A percentile compares a stretch with the other conserved stretches of the same genome.
Evolutionary conservation across 73 alveolate species (phyloP).

Genomic region (Urostyla sp.): DNA sequence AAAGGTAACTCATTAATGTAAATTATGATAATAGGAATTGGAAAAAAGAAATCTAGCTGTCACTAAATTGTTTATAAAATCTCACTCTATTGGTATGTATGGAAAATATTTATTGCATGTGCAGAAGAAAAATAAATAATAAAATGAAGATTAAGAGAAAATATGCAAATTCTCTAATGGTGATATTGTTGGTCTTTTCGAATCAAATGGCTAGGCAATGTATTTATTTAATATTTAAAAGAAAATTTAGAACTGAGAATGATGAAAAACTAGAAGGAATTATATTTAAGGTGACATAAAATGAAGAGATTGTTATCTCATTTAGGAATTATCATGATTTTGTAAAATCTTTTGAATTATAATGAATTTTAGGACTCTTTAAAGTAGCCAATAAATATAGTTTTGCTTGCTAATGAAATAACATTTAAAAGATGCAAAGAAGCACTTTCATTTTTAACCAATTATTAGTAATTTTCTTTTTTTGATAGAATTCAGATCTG

Average conservation of each 20-base stretch:
- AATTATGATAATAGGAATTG: conserved; percentile 77
- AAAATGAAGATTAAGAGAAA: conserved; percentile 38
- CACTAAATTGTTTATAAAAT: conserved; percentile 75
- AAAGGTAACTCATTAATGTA: conserved; percentile 53
- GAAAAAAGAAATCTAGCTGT: conserved; percentile 85
- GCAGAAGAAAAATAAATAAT: conserved; percentile 32
- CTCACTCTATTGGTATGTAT: conserved; percentile 76
- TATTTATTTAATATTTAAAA: conserved; percentile 47
- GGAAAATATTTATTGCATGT: conserved; percentile 83
- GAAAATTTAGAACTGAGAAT: conserved; percentile 72
- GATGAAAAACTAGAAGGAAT: conserved; percentile 80
- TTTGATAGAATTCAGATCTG: not conserved
- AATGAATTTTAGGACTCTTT: conserved; percentile 40
- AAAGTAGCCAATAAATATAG: conserved; percentile 77
- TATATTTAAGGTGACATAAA: conserved; percentile 78
- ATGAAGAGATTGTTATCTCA: conserved; percentile 77
- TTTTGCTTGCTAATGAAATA: conserved; percentile 84
- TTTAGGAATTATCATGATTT: conserved; percentile 80
- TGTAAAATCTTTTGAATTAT: not conserved
- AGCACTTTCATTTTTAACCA: conserved; percentile 65
- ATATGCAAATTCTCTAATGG: conserved; percentile 86
- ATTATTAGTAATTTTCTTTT: not conserved
- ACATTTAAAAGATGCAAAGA: conserved; percentile 87
- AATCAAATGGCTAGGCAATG: not conserved
- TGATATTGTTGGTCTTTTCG: conserved; percentile 87